These are phyloP conservation scores for Leccinum pellstonianum DNA, from an alignment of 768 basidiomycete species.

Conservation along the genomic window DNA sequence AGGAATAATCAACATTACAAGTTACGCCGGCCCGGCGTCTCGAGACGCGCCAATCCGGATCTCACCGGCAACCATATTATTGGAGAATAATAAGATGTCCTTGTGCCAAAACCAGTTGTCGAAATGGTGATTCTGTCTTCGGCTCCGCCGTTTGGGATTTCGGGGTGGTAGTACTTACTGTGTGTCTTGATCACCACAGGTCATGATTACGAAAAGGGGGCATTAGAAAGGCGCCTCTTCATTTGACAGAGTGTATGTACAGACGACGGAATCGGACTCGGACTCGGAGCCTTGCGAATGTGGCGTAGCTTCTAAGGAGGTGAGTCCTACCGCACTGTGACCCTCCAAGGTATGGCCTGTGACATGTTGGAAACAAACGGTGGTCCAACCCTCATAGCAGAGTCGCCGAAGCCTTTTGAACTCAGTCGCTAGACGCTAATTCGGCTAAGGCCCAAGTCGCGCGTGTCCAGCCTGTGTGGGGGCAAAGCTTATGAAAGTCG, in stretches of 20 bases:
- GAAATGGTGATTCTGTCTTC: not conserved
- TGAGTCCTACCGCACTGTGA: not conserved
- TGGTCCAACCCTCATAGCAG: not conserved
- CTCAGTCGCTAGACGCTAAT: not conserved
- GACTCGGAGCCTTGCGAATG: not conserved
- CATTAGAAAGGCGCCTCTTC: not conserved
- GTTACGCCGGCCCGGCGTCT: not conserved
- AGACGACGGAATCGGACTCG: not conserved
- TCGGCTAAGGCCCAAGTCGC: not conserved
- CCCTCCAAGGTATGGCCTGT: not conserved
- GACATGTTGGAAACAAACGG: not conserved
- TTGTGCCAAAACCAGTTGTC: not conserved
- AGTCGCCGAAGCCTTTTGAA: not conserved
- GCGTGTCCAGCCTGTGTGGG: not conserved
- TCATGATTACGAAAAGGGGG: not conserved
- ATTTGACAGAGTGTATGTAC: not conserved
- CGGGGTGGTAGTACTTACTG: not conserved
- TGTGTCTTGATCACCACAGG: not conserved
- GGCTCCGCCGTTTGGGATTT: not conserved
- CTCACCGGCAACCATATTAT: not conserved
- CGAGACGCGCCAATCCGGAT: not conserved
- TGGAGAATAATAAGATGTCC: not conserved
- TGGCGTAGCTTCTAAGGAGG: not conserved
- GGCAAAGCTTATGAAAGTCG: not conserved
- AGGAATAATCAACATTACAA: not conserved